Conservation (phyloP, 139 green algal genomes). For the Pedinophyceae sp. region DNA sequence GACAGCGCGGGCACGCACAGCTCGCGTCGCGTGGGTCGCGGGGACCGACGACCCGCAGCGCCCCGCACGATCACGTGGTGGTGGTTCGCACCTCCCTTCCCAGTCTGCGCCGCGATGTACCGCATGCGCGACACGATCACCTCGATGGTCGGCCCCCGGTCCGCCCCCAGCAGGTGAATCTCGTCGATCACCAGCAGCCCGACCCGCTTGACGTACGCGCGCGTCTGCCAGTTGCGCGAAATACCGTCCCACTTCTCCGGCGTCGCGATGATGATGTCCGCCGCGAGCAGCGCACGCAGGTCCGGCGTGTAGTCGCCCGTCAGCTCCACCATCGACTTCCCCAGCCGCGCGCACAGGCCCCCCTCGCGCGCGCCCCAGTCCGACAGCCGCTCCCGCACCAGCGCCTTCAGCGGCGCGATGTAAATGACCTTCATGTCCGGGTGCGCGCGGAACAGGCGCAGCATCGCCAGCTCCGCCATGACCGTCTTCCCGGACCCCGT, state of each 20-base stretch:
- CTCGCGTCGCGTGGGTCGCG: too few species aligned
- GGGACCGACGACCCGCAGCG: too few species aligned
- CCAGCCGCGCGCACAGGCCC: constrained; percentile 54
- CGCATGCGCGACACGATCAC: constrained; percentile 80
- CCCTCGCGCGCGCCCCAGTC: constrained; percentile 84
- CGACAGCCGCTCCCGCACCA: constrained; percentile 84
- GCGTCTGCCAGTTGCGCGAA: constrained; percentile 68
- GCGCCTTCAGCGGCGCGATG: constrained; percentile 91
- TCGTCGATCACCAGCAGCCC: constrained; percentile 92
- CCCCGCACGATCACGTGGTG: too few species aligned
- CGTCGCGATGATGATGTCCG: constrained; percentile 89
- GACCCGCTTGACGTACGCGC: constrained; percentile 65
- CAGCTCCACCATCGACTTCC: constrained; percentile 76
- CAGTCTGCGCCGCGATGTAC: constrained; percentile 62
- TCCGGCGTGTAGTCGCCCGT: constrained; percentile 87
- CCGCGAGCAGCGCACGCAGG: constrained; percentile 51
- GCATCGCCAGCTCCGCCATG: constrained; percentile 77
- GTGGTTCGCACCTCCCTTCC: constrained; percentile 6
- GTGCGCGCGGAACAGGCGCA: constrained; percentile 57
- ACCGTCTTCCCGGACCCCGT: constrained; percentile 92
- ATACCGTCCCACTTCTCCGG: constrained; percentile 98
- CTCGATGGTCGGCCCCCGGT: constrained; percentile 89
- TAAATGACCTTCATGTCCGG: constrained; percentile 67
- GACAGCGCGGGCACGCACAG: too few species aligned
- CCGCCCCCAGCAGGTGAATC: constrained; percentile 90